Evolutionary conservation across 768 basidiomycete species (phyloP).

Genomic region (Epithele typhae): DNA sequence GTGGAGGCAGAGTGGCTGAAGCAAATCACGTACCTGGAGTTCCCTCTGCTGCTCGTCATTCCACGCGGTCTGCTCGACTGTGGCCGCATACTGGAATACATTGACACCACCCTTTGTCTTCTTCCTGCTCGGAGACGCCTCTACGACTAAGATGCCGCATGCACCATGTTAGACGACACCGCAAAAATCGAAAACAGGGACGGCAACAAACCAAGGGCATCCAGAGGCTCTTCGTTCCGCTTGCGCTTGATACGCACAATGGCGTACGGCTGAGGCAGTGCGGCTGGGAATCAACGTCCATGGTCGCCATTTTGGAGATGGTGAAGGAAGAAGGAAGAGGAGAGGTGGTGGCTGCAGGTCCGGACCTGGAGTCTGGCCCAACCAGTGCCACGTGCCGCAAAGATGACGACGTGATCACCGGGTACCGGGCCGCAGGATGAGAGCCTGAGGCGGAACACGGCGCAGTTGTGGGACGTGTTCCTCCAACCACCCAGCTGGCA

Average conservation of each 20-base stretch:
- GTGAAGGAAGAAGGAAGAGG: not conserved
- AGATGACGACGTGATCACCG: no score
- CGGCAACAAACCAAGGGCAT: constrained; percentile 63
- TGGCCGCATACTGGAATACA: constrained; percentile 79
- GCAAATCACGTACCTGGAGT: constrained; percentile 48
- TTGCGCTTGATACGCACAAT: constrained; percentile 82
- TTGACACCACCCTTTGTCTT: constrained; percentile 51
- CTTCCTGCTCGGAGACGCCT: constrained; percentile 43
- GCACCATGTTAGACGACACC: not conserved
- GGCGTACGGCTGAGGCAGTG: constrained; percentile 45
- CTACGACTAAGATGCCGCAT: constrained; percentile 3
- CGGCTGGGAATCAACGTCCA: constrained; percentile 11
- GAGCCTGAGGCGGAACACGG: no score
- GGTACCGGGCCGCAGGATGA: no score
- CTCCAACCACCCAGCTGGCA: no score
- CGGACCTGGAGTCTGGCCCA: no score
- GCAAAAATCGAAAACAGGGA: not conserved
- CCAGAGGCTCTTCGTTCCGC: constrained; percentile 75
- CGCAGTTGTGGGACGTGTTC: no score
- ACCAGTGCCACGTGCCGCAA: no score
- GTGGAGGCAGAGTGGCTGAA: no score
- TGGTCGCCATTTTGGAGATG: not conserved
- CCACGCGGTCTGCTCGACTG: constrained; percentile 69
- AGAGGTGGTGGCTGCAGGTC: not conserved
- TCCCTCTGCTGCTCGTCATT: constrained; percentile 52